These are phyloP conservation scores for Raffaelea ambrosiae DNA, from an alignment of 2,329 filamentous ascomycete genomes.

Conservation along the genomic window DNA sequence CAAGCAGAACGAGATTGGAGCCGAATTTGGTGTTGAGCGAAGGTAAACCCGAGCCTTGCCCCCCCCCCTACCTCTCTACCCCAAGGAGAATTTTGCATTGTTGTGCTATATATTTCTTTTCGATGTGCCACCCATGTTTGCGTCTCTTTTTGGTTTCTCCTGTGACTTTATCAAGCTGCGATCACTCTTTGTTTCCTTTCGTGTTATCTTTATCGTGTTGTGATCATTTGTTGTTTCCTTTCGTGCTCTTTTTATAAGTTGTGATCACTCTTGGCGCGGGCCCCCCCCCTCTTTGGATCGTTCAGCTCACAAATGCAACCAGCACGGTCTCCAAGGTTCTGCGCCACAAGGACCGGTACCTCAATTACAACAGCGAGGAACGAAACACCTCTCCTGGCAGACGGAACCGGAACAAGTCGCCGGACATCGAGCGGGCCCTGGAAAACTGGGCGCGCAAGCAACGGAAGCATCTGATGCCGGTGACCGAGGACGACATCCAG, in stretches of 20 bases:
- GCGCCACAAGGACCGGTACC: slow-evolving; percentile 88
- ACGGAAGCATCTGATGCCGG: slow-evolving; percentile 62
- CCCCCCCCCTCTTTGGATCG: slow-evolving; percentile 16
- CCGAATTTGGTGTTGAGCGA: slow-evolving; percentile 90
- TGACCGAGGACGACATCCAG: slow-evolving; percentile 74
- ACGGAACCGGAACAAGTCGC: slow-evolving; percentile 72
- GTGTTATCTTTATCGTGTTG: too few species aligned
- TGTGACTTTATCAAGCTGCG: too few species aligned
- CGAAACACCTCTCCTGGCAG: slow-evolving; percentile 73
- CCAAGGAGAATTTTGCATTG: too few species aligned
- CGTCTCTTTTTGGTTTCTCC: too few species aligned
- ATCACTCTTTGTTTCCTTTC: too few species aligned
- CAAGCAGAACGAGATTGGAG: slow-evolving; percentile 95
- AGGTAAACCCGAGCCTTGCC: too few species aligned
- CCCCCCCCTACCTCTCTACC: too few species aligned
- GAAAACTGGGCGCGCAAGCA: slow-evolving; percentile 80
- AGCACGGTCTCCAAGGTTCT: slow-evolving; percentile 99
- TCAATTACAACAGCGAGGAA: slow-evolving; percentile 73
- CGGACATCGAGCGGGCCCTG: slow-evolving; percentile 86
- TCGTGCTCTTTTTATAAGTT: background rate
- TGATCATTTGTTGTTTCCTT: background rate
- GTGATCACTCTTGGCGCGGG: slow-evolving; percentile 7
- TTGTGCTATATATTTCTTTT: too few species aligned
- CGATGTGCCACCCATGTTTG: too few species aligned
- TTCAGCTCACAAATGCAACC: slow-evolving; percentile 4